Conservation (phyloP, 257 asterid species). For the Galeopsis tetrahit region DNA sequence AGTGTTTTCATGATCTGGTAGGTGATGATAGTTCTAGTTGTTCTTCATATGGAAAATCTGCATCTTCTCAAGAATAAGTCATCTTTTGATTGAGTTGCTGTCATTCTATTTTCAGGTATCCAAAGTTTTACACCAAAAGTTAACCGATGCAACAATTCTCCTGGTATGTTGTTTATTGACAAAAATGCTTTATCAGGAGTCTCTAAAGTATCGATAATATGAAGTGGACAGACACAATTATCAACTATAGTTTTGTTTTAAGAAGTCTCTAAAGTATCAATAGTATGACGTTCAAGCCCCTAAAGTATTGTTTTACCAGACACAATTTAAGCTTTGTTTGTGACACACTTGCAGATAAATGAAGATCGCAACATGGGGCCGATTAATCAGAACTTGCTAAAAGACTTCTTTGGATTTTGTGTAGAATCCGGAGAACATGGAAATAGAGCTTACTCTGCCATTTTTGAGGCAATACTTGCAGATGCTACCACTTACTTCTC, state of each 20-base stretch:
- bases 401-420: not conserved
- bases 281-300: not conserved
- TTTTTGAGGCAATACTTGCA: constrained; percentile 15
- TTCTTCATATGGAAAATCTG: not conserved
- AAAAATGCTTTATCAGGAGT: not conserved
- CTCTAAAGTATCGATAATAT: not conserved
- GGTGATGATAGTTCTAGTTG: not conserved
- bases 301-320: not conserved
- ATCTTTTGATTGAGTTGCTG: not conserved
- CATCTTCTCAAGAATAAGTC: not conserved
- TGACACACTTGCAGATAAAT: not conserved
- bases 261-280: not conserved
- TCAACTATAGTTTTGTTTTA: not conserved
- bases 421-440: constrained; percentile 9
- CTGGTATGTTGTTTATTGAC: constrained; percentile 20
- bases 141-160: not conserved
- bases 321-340: not conserved
- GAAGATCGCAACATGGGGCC: constrained; percentile 6
- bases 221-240: not conserved
- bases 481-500: constrained; percentile 10
- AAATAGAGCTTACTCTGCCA: not conserved
- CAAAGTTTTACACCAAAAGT: not conserved
- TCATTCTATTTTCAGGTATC: constrained; percentile 6
- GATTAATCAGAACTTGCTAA: not conserved
- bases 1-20: constrained; percentile 12